phyloP scores from a whole-genome alignment of 2,329 filamentous ascomycete genomes.

The Paecilomyces formosus region DNA sequence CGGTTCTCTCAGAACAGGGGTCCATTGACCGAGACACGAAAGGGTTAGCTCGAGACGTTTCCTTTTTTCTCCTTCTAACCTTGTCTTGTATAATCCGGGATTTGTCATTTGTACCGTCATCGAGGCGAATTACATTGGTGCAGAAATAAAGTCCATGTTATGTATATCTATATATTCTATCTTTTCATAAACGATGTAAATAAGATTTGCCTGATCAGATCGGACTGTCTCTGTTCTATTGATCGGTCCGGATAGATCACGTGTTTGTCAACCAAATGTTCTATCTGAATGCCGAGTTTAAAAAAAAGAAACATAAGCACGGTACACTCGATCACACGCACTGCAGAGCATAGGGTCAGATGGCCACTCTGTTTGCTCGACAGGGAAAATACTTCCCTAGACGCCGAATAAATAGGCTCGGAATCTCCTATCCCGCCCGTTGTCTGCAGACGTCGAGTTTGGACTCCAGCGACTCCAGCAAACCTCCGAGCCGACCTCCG shows the following conservation, averaged over 20 bases:
- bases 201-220: too few relatives aligned
- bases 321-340: not conserved
- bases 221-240: not conserved
- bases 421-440: not conserved
- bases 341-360: not conserved
- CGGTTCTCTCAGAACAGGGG: slow-evolving; percentile 27
- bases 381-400: not conserved
- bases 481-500: slow-evolving; percentile 2
- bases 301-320: too few relatives aligned
- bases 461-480: not conserved
- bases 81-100: slow-evolving; percentile 2
- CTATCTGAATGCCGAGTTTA: not conserved
- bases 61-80: not conserved
- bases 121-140: not conserved
- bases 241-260: not conserved
- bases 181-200: not conserved
- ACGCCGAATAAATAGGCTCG: not conserved
- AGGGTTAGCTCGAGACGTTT: slow-evolving; percentile 10
- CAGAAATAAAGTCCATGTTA: not conserved
- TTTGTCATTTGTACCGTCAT: not conserved
- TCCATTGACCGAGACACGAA: slow-evolving; percentile 26
- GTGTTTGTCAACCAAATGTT: not conserved
- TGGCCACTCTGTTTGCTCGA: not conserved
- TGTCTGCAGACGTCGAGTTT: not conserved
- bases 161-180: not conserved